A percentile compares a stretch with the other conserved stretches of the same genome.
phyloP scores from a whole-genome alignment of 1,139 yeast species.

The Taphrina deformans region DNA sequence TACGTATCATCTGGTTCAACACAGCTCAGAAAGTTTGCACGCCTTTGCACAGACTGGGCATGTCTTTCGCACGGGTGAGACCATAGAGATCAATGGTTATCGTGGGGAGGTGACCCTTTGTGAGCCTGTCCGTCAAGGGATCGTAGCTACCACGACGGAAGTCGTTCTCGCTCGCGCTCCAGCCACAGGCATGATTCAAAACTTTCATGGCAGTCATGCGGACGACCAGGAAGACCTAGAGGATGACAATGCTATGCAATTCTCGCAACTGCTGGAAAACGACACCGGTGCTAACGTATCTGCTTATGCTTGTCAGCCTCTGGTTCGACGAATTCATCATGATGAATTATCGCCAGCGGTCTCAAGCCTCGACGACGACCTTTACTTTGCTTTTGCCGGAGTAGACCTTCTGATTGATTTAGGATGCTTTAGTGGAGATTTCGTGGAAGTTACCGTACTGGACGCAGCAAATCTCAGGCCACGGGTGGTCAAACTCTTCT shows the following conservation, averaged over 20 bases:
- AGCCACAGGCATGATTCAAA: background rate
- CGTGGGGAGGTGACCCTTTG: slow-evolving; percentile 35
- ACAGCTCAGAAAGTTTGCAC: background rate
- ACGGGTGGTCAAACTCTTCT: background rate
- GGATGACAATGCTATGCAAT: slow-evolving; percentile 4
- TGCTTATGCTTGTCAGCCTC: background rate
- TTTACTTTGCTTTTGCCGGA: slow-evolving; percentile 13
- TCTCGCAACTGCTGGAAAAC: slow-evolving; percentile 5
- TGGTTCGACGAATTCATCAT: background rate
- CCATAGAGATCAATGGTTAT: slow-evolving; percentile 23
- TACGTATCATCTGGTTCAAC: slow-evolving; percentile 11
- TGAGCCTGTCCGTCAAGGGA: slow-evolving; percentile 35
- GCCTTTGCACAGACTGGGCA: background rate
- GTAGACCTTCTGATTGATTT: slow-evolving; percentile 11
- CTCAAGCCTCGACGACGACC: slow-evolving; percentile 3
- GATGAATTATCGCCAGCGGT: background rate
- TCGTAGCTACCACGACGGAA: slow-evolving; percentile 19
- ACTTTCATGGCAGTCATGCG: background rate
- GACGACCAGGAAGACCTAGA: background rate
- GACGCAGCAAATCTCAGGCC: background rate
- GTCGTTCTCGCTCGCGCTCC: slow-evolving; percentile 22
- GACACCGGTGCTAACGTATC: background rate
- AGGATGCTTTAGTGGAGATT: slow-evolving; percentile 24
- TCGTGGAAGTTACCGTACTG: background rate
- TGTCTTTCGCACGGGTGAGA: slow-evolving; percentile 25